Evolutionary conservation across 495 filamentous ascomycete species (phyloP), one percentile per base, ranked within the genome.

Genomic region (Xanthoparmelia taractica): DNA sequence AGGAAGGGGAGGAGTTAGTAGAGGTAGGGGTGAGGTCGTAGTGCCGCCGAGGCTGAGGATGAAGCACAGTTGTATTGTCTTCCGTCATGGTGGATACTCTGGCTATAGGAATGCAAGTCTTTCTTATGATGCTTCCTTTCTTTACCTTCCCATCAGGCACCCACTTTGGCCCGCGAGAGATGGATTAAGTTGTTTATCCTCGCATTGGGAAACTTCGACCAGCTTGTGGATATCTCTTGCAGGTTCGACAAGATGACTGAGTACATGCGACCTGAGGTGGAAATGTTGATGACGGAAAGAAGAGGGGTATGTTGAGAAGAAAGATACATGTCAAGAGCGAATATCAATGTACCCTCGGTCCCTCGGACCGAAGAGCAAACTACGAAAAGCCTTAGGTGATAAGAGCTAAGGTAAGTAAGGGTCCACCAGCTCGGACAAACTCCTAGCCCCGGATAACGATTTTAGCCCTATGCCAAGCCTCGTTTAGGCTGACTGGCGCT

Each of bases 21-120:
- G 82, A 82, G 43, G 76, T 76, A 27, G 82, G 75, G 54, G 79
- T 78, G 54, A 88, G 71, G 29, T 89, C 83, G 73, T 91, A 95
- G 56, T 86, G 80, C 40, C 91, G 86, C 57, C 87, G 84, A 50
- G 91, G 90, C 63, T 85, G 83, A 5, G 91, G 90, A 33, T 86
- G 84, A 61, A 87, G 73, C 68, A 92, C 76, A 55, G 79, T 80
- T 69, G 78, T 78, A 59, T 78, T 73, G 65, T 80, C 77, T 31
- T 56, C 57, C 61, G 63, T 58, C 63, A 65, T 65, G 34, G 38
- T 50, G 61, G n/a, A 50, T 37, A 17, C 6, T 37, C 17, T 31
- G 36, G 7, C 8, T n/a, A 20, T n/a, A 23, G 20, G 2, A 8
- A 45, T 10, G 0, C 1, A 48, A 13, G 15, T 43, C 37, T 25